These are phyloP conservation scores for Cordyceps javanica DNA, from an alignment of 2,329 filamentous ascomycete genomes.

Conservation along the genomic window DNA sequence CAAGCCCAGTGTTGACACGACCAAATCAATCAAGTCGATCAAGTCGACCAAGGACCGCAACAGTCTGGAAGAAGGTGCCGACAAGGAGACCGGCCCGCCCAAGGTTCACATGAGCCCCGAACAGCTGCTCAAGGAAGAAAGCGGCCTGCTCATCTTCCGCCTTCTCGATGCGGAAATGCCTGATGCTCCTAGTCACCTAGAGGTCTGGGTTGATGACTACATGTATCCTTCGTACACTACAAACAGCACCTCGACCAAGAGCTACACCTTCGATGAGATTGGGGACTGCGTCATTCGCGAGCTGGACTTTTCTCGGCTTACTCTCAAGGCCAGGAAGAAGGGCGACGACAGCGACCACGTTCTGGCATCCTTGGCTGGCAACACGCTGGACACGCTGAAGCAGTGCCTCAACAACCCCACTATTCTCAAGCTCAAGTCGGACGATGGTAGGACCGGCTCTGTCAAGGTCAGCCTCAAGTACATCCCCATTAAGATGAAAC, in stretches of 20 bases:
- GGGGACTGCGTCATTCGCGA: conserved; percentile 95
- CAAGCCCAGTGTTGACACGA: conserved; percentile 28
- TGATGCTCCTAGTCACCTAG: conserved; percentile 67
- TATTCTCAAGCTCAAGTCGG: conserved; percentile 69
- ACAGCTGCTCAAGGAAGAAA: conserved; percentile 80
- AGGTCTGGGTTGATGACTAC: conserved; percentile 92
- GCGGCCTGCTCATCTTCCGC: conserved; percentile 89
- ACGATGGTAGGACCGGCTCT: conserved; percentile 68
- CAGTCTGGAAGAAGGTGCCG: conserved; percentile 32
- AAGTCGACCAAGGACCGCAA: conserved; percentile 15
- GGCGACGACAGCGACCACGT: conserved; percentile 69
- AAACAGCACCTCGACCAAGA: conserved; percentile 62
- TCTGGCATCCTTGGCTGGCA: conserved; percentile 75
- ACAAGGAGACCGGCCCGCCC: conserved; percentile 50
- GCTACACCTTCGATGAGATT: conserved; percentile 78
- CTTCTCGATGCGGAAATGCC: conserved; percentile 84
- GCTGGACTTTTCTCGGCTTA: conserved; percentile 92
- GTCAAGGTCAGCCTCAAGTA: conserved; percentile 93
- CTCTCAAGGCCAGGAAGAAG: conserved; percentile 77
- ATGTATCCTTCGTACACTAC: conserved; percentile 84
- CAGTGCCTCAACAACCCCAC: conserved; percentile 90
- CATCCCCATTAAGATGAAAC: conserved; percentile 85
- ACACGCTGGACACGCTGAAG: conserved; percentile 80
- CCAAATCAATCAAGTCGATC: conserved; percentile 3
- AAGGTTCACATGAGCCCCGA: conserved; percentile 75